Base-by-base conservation (phyloP, 768 basidiomycete genomes). In the Boletus eberwhitei region DNA sequence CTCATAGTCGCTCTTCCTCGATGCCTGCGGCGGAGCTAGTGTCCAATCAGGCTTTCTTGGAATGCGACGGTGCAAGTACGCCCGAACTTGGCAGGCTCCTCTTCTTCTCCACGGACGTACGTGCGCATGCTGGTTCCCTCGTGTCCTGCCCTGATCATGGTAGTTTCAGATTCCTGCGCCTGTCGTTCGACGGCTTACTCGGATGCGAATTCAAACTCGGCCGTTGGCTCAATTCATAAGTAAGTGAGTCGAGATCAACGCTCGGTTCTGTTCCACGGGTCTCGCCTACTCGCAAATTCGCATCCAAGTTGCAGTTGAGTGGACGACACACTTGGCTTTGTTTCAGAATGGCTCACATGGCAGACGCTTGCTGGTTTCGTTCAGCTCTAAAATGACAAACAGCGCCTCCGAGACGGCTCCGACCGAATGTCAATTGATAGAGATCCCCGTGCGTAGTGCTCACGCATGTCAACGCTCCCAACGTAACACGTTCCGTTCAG, bases 371-470 rank as follows among this genome's bases (percentile, higher is more conserved):
- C n/a, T 48, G 4, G 17, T 44, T 16, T 21, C 31, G 36, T 32
- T 2, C 22, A 50, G 53, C 29, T 43, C 38, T 22, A 36, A 5
- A 55, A 26, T 64, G 65, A 42, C 17, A 4, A 44, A 52, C 17
- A 13, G 1, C 13, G 1, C 6, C 2, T 34, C 24, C 24, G 5
- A 26, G 24, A 2, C 24, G n/a, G 37, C 29, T 3, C 9, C 16
- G 9, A 41, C 36, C 0, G 26, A 50, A 16, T 29, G 2, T 42
- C 34, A 11, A 19, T 26, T 22, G 31, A 24, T 46, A 4, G 54
- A 24, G 3, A 46, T 63, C 29, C 51, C 63, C 0, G 65, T 68
- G 37, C 52, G 65, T 60, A 16, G 24, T 41, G 40, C 41, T 12
- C n/a, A 0, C 8, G 17, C 9, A 5, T 31, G 6, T 13, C 5